These are phyloP conservation scores for Chalciporus sp. DNA, from an alignment of 1,284 basidiomycete genomes.

Conservation along the genomic window DNA sequence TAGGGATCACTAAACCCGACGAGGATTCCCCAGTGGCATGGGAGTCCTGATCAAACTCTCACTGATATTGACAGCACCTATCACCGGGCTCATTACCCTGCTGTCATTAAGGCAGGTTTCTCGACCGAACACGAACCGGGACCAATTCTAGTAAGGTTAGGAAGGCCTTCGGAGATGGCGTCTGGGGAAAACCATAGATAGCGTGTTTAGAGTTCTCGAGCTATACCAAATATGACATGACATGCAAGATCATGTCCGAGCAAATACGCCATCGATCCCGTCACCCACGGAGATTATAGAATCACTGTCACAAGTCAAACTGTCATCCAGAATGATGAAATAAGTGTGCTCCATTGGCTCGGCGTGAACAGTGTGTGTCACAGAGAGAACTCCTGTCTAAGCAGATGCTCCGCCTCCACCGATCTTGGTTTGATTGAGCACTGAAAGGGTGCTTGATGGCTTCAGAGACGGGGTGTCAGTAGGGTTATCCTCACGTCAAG, in stretches of 20 bases:
- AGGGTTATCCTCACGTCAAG: not conserved
- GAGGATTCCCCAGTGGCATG: not conserved
- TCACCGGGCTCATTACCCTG: not conserved
- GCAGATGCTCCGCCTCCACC: slow-evolving; percentile 45
- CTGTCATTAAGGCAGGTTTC: not conserved
- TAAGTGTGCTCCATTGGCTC: not conserved
- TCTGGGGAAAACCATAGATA: not conserved
- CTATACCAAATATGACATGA: too few relatives aligned
- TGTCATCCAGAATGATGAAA: not conserved
- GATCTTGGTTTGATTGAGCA: slow-evolving; percentile 59
- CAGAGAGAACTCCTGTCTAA: slow-evolving; percentile 39
- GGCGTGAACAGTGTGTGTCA: not conserved
- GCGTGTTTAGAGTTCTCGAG: not conserved
- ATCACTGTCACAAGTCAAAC: too few relatives aligned
- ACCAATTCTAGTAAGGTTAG: not conserved
- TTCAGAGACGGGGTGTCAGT: slow-evolving; percentile 22
- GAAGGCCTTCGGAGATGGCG: not conserved
- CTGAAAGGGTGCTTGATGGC: slow-evolving; percentile 59
- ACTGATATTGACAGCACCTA: not conserved
- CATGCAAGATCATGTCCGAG: not conserved
- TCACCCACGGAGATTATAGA: too few relatives aligned
- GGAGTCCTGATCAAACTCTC: not conserved
- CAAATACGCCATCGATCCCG: not conserved
- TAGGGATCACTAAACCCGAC: not conserved
- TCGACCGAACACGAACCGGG: not conserved